phyloP scores from a whole-genome alignment of 192 early-diverging fungal genomes.

The Coemansia sp. region DNA sequence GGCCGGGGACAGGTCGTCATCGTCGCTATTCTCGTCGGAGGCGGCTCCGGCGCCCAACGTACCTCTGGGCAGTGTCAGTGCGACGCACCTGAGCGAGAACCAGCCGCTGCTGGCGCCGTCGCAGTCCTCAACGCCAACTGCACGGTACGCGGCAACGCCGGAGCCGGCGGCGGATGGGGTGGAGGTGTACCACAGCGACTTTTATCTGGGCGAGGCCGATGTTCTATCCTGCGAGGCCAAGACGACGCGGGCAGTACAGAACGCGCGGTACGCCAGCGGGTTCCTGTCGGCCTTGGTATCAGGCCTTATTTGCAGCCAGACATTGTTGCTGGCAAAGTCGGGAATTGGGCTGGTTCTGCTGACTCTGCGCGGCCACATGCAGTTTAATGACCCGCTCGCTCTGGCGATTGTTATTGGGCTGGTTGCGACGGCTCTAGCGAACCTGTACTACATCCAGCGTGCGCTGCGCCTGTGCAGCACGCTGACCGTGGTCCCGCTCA shows the following conservation, averaged over 20 bases:
- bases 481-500: conserved; percentile 65
- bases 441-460: conserved; percentile 73
- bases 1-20: no score
- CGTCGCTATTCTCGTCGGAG: neutral
- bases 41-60: conserved; percentile 1
- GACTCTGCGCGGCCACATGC: conserved; percentile 55
- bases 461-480: conserved; percentile 69
- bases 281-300: conserved; percentile 62
- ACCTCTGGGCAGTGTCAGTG: conserved; percentile 1
- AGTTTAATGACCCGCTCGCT: conserved; percentile 63
- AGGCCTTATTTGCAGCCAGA: conserved; percentile 68
- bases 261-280: conserved; percentile 46
- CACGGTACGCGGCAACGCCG: neutral
- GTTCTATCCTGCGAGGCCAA: conserved; percentile 19
- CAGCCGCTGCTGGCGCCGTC: conserved; percentile 4
- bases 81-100: neutral
- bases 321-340: conserved; percentile 70
- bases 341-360: conserved; percentile 67
- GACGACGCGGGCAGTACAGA: conserved; percentile 10
- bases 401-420: conserved; percentile 60
- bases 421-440: conserved; percentile 35
- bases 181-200: conserved; percentile 30
- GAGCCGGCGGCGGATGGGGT: neutral
- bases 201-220: conserved; percentile 9
- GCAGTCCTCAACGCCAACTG: neutral